Percentiles rank a stretch among this genome's conserved stretches.
phyloP scores from a whole-genome alignment of 495 filamentous ascomycete genomes.

The Viridothelium virens region DNA sequence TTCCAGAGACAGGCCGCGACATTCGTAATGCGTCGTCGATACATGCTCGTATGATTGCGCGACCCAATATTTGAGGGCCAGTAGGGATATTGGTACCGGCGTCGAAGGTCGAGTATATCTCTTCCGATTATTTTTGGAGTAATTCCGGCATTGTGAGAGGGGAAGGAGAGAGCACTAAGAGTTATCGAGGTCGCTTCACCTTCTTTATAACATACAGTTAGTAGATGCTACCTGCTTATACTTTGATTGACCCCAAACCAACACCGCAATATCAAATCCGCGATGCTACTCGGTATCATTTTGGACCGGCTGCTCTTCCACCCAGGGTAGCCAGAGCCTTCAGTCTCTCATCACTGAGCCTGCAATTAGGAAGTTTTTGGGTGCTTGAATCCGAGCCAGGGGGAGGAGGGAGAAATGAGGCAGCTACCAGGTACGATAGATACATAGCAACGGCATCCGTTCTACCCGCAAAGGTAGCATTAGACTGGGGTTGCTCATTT shows the following conservation, averaged over 20 bases:
- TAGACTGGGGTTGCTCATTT: constrained; percentile 54
- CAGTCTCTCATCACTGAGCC: background rate
- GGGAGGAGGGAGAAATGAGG: constrained; percentile 62
- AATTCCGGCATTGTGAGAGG: constrained; percentile 44
- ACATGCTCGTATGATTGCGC: constrained; percentile 51
- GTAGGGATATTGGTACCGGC: constrained; percentile 43
- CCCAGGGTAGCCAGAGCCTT: background rate
- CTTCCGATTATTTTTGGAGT: constrained; percentile 41
- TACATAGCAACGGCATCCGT: constrained; percentile 65
- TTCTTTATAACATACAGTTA: background rate
- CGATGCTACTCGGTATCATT: too few relatives aligned
- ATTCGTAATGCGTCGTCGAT: constrained; percentile 62
- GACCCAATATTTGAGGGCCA: constrained; percentile 30
- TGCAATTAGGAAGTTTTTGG: background rate
- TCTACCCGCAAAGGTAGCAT: constrained; percentile 43
- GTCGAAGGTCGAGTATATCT: constrained; percentile 47
- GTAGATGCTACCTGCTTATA: background rate
- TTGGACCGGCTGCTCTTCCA: background rate
- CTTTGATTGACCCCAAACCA: too few relatives aligned
- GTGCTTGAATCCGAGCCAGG: constrained; percentile 32
- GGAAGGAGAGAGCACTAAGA: constrained; percentile 53
- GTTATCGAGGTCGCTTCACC: constrained; percentile 34
- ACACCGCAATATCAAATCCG: too few relatives aligned
- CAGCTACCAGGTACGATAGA: constrained; percentile 59
- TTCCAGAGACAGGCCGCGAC: constrained; percentile 54